These are phyloP conservation scores for Aurantiochytrium sp. DNA, from an alignment of 108 stramenopile species.

Conservation along the genomic window DNA sequence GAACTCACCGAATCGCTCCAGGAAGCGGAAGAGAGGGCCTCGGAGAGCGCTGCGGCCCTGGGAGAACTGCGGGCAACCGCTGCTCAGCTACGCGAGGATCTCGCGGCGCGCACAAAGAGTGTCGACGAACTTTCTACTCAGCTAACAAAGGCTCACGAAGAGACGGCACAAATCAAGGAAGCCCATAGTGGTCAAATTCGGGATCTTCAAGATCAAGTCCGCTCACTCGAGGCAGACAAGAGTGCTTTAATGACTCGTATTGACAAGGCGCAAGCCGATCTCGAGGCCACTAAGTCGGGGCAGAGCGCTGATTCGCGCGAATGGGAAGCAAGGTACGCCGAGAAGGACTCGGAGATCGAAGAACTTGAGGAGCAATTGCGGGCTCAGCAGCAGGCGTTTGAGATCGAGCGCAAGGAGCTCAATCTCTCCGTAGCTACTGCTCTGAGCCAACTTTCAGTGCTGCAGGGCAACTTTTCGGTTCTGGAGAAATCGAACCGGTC, in stretches of 20 bases:
- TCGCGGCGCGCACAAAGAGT: no score
- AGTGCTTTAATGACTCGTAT: not conserved
- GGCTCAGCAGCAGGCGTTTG: not conserved
- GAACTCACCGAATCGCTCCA: not conserved
- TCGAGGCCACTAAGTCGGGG: not conserved
- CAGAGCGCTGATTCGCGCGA: not conserved
- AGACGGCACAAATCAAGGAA: not conserved
- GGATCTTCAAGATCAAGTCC: no score
- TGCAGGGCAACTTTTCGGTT: not conserved
- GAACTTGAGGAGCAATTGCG: not conserved
- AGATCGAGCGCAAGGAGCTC: not conserved
- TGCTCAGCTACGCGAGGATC: no score
- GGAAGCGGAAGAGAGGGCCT: not conserved
- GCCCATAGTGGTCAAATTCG: no score
- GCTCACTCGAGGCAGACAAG: no score
- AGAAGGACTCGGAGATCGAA: not conserved
- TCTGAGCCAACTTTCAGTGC: not conserved
- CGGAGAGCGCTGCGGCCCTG: no score
- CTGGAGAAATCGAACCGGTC: not conserved
- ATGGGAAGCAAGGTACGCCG: not conserved
- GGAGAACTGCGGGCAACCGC: no score
- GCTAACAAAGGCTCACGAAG: no score
- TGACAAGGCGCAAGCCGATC: not conserved
- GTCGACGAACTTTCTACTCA: no score
- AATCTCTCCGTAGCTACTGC: not conserved